Conservation (phyloP, 108 stramenopile species). For the Cyclotella atomus region DNA sequence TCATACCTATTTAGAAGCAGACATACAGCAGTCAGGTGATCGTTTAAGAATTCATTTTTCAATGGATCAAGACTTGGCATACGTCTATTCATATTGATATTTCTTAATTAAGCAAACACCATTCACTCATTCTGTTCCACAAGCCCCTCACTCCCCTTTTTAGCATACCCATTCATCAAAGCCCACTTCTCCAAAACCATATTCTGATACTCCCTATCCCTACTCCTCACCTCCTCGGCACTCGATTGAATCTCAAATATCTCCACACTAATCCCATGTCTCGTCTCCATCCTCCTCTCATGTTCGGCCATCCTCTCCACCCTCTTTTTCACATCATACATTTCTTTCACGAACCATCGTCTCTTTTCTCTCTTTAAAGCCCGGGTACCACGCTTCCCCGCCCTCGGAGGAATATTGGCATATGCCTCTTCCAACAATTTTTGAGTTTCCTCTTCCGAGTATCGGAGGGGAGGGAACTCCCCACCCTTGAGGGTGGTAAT, state of each 20-base stretch:
- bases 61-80: too few species aligned
- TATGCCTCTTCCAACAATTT: slow-evolving; percentile 78
- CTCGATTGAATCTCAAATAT: slow-evolving; percentile 52
- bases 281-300: slow-evolving; percentile 71
- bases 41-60: too few species aligned
- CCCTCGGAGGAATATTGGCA: slow-evolving; percentile 65
- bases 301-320: slow-evolving; percentile 56
- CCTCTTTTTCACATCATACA: slow-evolving; percentile 70
- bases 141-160: background rate
- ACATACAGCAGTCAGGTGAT: too few species aligned
- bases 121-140: slow-evolving; percentile 16
- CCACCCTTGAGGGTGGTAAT: slow-evolving; percentile 52
- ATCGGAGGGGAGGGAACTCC: slow-evolving; percentile 75
- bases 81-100: background rate
- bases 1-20: too few species aligned
- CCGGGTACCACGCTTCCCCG: slow-evolving; percentile 80
- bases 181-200: slow-evolving; percentile 66
- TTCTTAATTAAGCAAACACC: background rate
- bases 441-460: slow-evolving; percentile 83
- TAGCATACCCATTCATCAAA: slow-evolving; percentile 28
- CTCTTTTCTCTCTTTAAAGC: slow-evolving; percentile 66
- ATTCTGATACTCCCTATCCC: slow-evolving; percentile 72
- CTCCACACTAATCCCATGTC: slow-evolving; percentile 49
- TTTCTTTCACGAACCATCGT: slow-evolving; percentile 64
- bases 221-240: slow-evolving; percentile 47